phyloP scores from a whole-genome alignment of 306 rosid species.

The Vigna unguiculata region DNA sequence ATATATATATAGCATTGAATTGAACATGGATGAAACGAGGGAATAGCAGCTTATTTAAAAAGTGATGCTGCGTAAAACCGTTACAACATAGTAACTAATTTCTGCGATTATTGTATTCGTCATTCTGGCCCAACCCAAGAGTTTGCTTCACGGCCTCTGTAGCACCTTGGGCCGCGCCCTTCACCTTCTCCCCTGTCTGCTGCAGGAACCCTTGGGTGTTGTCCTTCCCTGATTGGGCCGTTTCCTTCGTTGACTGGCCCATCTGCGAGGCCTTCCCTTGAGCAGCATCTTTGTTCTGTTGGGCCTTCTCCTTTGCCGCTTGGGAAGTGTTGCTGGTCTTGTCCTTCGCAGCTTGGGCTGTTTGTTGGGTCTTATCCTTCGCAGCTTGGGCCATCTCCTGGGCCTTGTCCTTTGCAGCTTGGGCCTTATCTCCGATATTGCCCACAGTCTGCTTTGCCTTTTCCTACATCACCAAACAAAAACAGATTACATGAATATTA shows the following conservation, averaged over 20 bases:
- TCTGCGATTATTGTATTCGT: neutral
- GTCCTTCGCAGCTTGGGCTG: conserved; percentile 32
- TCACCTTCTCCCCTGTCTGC: conserved; percentile 67
- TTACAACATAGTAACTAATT: neutral
- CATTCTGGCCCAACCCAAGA: conserved; percentile 55
- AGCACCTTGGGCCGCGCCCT: conserved; percentile 55
- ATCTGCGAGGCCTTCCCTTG: conserved; percentile 48
- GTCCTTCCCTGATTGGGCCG: conserved; percentile 49
- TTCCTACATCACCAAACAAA: conserved; percentile 42
- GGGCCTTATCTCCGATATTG: conserved; percentile 51
- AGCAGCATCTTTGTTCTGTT: conserved; percentile 28
- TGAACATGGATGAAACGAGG: neutral
- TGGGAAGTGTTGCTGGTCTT: conserved; percentile 29
- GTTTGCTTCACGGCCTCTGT: conserved; percentile 64
- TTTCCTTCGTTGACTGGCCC: conserved; percentile 46
- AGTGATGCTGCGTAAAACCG: neutral
- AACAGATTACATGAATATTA: no score
- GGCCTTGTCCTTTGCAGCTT: conserved; percentile 55
- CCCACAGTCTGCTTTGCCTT: conserved; percentile 58
- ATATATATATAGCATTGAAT: no score
- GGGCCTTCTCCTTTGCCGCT: conserved; percentile 46
- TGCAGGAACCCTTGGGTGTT: conserved; percentile 54
- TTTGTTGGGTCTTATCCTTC: conserved; percentile 41
- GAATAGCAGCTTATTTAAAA: conserved; percentile 16
- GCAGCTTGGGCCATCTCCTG: conserved; percentile 43